Conservation (phyloP, 345 rosid genomes). For the Lagerstroemia speciosa region DNA sequence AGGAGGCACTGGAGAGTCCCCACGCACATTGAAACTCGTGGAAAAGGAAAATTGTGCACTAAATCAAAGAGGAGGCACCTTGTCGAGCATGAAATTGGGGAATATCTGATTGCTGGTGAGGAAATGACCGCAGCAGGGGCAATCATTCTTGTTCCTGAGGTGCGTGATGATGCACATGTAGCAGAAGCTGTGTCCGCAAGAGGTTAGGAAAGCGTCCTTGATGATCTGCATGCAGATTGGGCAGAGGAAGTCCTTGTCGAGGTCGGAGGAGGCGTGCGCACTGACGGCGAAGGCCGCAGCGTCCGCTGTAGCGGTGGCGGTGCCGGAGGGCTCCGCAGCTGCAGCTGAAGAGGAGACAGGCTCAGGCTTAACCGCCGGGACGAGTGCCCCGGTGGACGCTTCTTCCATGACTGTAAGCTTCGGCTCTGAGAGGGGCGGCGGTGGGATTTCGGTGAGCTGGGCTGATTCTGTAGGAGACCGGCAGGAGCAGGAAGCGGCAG, state of each 20-base stretch:
- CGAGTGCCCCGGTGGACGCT: constrained; percentile 44
- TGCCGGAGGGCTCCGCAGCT: constrained; percentile 3
- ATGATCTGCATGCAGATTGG: constrained; percentile 98
- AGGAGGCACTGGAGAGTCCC: constrained; percentile 14
- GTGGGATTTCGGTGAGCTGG: background rate
- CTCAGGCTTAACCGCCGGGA: constrained; percentile 56
- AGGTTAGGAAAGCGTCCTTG: constrained; percentile 90
- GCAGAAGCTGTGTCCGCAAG: constrained; percentile 97
- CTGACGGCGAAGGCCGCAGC: constrained; percentile 16
- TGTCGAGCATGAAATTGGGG: constrained; percentile 82
- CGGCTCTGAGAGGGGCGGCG: background rate
- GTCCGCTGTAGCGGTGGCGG: constrained; percentile 9
- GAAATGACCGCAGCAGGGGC: constrained; percentile 83
- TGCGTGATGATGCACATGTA: constrained; percentile 93
- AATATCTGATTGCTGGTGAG: constrained; percentile 73
- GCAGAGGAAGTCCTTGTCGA: constrained; percentile 74
- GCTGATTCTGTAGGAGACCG: background rate
- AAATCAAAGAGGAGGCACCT: constrained; percentile 32
- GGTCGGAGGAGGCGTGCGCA: constrained; percentile 24
- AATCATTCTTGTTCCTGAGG: constrained; percentile 83
- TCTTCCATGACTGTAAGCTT: constrained; percentile 22
- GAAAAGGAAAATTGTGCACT: background rate
- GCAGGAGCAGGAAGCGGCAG: background rate
- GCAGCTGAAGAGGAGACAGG: constrained; percentile 9
- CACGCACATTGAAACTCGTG: constrained; percentile 11